These are phyloP conservation scores for Raphanus hybrid DNA, from an alignment of 441 rosid genomes.

Conservation along the genomic window DNA sequence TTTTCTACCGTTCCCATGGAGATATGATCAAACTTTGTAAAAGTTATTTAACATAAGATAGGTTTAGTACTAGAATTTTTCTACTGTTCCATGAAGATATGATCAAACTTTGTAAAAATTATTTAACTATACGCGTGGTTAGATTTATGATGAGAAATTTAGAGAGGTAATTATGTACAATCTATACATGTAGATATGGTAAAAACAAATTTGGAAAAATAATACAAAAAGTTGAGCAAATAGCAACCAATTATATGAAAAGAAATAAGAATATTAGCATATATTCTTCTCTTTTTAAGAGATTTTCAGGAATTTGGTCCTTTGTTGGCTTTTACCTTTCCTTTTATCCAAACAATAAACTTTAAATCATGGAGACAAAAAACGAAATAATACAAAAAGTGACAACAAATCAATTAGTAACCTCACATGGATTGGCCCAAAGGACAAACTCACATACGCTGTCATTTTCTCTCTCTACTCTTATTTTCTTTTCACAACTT, in stretches of 20 bases:
- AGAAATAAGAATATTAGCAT: neutral
- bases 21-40: too few relatives aligned
- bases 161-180: neutral
- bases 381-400: neutral
- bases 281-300: neutral
- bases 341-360: neutral
- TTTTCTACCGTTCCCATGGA: too few relatives aligned
- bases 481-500: neutral
- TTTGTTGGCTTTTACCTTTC: neutral
- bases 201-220: neutral
- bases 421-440: constrained; percentile 2
- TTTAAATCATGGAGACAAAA: neutral
- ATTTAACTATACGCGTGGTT: neutral
- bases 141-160: neutral
- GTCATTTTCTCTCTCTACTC: neutral
- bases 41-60: too few relatives aligned
- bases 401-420: neutral
- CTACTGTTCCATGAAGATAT: too few relatives aligned
- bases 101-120: neutral
- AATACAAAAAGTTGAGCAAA: neutral
- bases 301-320: neutral
- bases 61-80: too few relatives aligned
- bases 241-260: neutral
- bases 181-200: neutral
- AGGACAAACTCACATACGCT: neutral